Evolutionary conservation across 306 rosid genomes (phyloP), one percentile per base, ranked within the genome.

Genomic region (Prunus dulcis): DNA sequence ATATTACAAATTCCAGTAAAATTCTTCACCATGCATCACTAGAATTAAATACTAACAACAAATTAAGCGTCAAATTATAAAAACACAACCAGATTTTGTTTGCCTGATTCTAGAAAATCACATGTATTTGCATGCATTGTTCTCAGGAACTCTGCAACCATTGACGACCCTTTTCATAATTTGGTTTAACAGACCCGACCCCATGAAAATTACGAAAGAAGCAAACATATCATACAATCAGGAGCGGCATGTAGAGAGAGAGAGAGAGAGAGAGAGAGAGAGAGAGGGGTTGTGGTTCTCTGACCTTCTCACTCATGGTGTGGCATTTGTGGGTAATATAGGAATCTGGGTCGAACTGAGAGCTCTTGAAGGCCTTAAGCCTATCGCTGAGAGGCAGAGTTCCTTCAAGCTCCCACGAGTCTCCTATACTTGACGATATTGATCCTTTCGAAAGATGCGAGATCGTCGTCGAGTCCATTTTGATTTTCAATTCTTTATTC

Each of bases 241-340:
- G 43, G 43, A 38, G 43, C 43, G 9, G 43, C 43, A 38, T 38
- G 43, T 38, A 6, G 2, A 38, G 43, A 38, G 43, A 38, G 18
- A 0, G 46, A 5, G 38, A 32, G 20, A 0, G 46, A 50, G 17
- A 50, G 15, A 14, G 55, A 50, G 56, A 22, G 9, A 10, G 10
- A 8, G 5, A 50, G 41, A 12, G 14, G 56, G 19, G 22, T 12
- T 49, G 51, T 22, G 43, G 43, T 38, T 38, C 43, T 38, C 43
- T 38, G 55, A 90, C 97, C 97, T 92, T 95, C 57, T 95, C 97
- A 38, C 81, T 82, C 93, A 92, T 90, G 85, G 76, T 78, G 49
- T 85, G 89, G 62, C 89, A 90, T 92, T 92, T 95, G 86, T 93
- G 74, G 72, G 89, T 76, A 74, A 95, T 82, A 64, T 81, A 90